Evolutionary conservation across 2,329 filamentous ascomycete species (phyloP).

Genomic region (Fusarium sp.): DNA sequence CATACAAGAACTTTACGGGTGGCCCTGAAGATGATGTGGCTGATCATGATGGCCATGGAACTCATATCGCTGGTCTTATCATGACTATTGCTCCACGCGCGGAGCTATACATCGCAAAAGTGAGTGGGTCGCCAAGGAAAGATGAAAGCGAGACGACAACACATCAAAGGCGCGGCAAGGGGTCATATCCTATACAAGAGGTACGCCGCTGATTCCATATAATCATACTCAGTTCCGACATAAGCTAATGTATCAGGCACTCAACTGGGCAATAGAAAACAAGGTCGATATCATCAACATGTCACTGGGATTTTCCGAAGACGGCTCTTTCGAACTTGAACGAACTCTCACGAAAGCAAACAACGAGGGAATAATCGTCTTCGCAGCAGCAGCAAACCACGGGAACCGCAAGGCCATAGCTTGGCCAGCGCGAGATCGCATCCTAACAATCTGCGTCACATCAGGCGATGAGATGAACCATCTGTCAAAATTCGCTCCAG

Average conservation of each 20-base stretch:
- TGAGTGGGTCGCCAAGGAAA: neutral
- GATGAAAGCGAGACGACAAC: neutral
- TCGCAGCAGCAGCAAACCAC: conserved; percentile 27
- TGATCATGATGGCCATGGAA: conserved; percentile 17
- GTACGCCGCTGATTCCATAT: neutral
- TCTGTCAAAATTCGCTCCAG: conserved; percentile 10
- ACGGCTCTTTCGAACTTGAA: conserved; percentile 19
- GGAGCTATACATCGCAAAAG: conserved; percentile 23
- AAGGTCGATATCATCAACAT: conserved; percentile 26
- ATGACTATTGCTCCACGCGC: conserved; percentile 21
- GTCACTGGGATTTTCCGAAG: conserved; percentile 19
- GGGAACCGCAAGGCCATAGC: conserved; percentile 18
- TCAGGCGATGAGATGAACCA: conserved; percentile 14
- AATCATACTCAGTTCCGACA: neutral
- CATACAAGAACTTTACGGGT: conserved; percentile 14
- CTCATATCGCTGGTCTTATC: conserved; percentile 24
- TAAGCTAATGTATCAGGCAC: neutral
- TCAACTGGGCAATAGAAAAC: conserved; percentile 25
- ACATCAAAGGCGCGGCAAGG: neutral
- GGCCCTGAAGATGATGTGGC: conserved; percentile 10
- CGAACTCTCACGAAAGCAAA: conserved; percentile 8
- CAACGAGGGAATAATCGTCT: conserved; percentile 10
- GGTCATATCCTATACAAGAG: neutral
- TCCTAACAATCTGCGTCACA: conserved; percentile 20
- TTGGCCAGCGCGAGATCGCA: conserved; percentile 24